These are phyloP conservation scores for Bothriochloa decipiens DNA, from an alignment of 176 grass and related monocot species.

Conservation along the genomic window DNA sequence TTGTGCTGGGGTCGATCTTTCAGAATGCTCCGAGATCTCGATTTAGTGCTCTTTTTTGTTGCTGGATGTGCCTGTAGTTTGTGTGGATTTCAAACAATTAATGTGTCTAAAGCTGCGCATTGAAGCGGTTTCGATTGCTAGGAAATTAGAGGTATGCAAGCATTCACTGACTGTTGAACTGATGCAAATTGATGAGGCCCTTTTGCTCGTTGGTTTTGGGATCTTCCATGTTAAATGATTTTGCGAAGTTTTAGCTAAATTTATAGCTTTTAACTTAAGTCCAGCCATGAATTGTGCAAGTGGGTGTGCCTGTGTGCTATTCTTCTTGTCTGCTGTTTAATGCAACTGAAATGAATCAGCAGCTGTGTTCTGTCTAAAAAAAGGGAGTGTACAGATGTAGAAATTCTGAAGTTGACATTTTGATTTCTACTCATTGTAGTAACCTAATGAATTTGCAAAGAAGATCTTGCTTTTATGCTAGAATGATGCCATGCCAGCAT, in stretches of 20 bases:
- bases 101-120: neutral
- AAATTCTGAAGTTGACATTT: neutral
- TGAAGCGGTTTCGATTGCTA: neutral
- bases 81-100: neutral
- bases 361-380: constrained; percentile 4
- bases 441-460: neutral
- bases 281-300: neutral
- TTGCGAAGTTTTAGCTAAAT: neutral
- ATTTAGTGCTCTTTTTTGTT: neutral
- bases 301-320: neutral
- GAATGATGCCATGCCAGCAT: neutral
- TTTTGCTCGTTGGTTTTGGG: neutral
- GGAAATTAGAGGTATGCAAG: neutral
- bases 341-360: neutral
- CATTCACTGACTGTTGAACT: neutral
- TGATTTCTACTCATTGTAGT: neutral
- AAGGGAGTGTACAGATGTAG: neutral
- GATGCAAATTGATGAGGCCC: neutral
- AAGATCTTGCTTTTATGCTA: neutral
- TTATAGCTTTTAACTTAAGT: neutral
- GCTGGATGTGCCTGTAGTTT: neutral
- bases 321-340: neutral
- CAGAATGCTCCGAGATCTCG: neutral
- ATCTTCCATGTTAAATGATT: neutral
- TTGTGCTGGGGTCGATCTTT: neutral